Percentiles rank a stretch among this genome's conserved stretches.
Evolutionary conservation across 192 early-diverging fungal genomes (phyloP).

Genomic region (Rhizophagus sp.): DNA sequence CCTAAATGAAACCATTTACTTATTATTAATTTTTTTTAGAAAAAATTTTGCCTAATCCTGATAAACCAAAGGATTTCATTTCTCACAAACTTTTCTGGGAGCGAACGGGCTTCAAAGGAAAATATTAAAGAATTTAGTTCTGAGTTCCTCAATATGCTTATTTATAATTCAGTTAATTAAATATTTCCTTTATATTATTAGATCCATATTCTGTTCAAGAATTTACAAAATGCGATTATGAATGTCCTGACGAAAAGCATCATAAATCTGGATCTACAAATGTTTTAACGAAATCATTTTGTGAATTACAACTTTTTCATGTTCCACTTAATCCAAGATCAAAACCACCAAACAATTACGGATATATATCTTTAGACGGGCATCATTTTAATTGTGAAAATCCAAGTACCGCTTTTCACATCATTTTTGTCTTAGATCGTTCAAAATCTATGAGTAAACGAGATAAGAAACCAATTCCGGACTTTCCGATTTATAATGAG

Average conservation of each 20-base stretch:
- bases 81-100: slow-evolving; percentile 31
- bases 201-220: slow-evolving; percentile 19
- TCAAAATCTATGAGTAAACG: slow-evolving; percentile 12
- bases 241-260: slow-evolving; percentile 21
- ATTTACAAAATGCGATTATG: slow-evolving; percentile 23
- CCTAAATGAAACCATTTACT: too few species aligned
- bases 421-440: slow-evolving; percentile 30
- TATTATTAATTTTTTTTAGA: slow-evolving; percentile 3
- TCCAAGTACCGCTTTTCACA: slow-evolving; percentile 18
- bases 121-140: background rate
- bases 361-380: slow-evolving; percentile 30
- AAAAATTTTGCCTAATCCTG: background rate
- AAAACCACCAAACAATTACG: background rate
- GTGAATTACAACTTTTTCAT: slow-evolving; percentile 20
- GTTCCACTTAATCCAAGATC: background rate
- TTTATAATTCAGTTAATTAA: background rate
- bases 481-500: background rate
- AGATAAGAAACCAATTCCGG: background rate
- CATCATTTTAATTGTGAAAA: slow-evolving; percentile 30
- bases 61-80: slow-evolving; percentile 17
- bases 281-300: slow-evolving; percentile 6
- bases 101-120: slow-evolving; percentile 21
- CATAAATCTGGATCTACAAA: background rate
- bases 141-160: too few species aligned
- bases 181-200: background rate